Percentiles rank a stretch among this genome's conserved stretches.
Conservation (phyloP, 129 eudicot species). For the Deinandra increscens region DNA sequence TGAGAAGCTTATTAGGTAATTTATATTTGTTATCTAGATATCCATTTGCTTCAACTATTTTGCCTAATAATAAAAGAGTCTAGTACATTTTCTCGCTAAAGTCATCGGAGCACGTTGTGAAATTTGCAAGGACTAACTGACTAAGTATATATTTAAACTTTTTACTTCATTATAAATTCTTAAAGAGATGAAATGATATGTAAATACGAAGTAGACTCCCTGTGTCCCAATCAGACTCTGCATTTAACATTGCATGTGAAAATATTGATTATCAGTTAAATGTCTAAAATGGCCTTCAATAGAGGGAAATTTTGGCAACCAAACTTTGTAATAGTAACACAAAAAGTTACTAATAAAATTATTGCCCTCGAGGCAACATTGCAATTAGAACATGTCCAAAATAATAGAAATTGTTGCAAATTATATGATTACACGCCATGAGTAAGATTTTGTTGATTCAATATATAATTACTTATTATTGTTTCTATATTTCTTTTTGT, state of each 20-base stretch:
- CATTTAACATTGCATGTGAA: neutral
- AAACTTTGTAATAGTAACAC: neutral
- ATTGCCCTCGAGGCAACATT: neutral
- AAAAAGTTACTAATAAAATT: neutral
- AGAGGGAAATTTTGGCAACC: neutral
- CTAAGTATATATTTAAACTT: neutral
- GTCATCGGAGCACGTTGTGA: neutral
- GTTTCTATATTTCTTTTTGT: neutral
- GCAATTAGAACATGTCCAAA: neutral
- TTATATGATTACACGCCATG: neutral
- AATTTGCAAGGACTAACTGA: neutral
- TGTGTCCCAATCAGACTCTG: neutral
- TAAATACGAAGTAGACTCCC: constrained; percentile 1
- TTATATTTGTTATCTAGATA: too few species aligned
- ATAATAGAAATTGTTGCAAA: neutral
- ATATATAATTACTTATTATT: neutral
- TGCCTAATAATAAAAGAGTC: too few species aligned
- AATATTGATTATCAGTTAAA: neutral
- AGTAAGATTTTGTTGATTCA: neutral
- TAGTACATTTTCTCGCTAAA: neutral
- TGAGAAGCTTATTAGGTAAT: too few species aligned
- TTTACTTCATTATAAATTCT: neutral
- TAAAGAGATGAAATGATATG: neutral
- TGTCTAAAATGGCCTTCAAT: constrained; percentile 5
- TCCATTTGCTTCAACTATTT: too few species aligned